A percentile compares a stretch with the other conserved stretches of the same genome.
Conservation (phyloP, 2,329 filamentous ascomycete species). For the Colletotrichum chrysophilum region DNA sequence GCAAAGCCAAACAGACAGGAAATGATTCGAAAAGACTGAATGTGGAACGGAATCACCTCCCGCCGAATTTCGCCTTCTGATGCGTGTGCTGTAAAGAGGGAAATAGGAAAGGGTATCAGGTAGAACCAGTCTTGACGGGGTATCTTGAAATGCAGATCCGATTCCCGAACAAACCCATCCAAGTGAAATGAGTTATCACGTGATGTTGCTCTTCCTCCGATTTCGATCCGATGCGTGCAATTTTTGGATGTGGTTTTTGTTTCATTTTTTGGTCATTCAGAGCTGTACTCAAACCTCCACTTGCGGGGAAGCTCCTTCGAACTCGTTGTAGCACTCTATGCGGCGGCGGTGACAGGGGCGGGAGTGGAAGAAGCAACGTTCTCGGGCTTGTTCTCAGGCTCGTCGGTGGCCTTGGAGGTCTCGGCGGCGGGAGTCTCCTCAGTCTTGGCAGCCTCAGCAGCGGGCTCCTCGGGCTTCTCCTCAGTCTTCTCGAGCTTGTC, state of each 20-base stretch:
- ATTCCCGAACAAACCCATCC: constrained; percentile 46
- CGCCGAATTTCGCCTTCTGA: constrained; percentile 15
- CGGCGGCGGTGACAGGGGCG: constrained; percentile 53
- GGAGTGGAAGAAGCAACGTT: constrained; percentile 46
- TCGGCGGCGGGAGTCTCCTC: constrained; percentile 29
- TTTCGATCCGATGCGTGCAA: constrained; percentile 15
- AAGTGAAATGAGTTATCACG: constrained; percentile 19
- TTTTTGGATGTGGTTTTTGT: background rate
- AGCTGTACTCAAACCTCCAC: background rate
- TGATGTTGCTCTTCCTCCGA: constrained; percentile 20
- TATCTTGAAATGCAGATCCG: constrained; percentile 65
- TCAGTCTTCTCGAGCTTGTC: constrained; percentile 32
- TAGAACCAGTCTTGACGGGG: constrained; percentile 56
- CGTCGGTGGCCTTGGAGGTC: constrained; percentile 35
- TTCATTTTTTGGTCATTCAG: background rate
- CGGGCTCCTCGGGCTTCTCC: constrained; percentile 28
- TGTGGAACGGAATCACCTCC: constrained; percentile 19
- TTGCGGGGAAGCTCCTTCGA: background rate
- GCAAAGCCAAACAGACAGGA: constrained; percentile 21
- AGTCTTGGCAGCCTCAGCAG: constrained; percentile 31
- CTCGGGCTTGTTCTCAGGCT: constrained; percentile 47
- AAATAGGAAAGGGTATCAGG: constrained; percentile 32
- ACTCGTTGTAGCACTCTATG: constrained; percentile 41
- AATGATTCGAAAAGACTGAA: constrained; percentile 24
- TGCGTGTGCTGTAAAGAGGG: constrained; percentile 26